phyloP scores from a whole-genome alignment of 2,329 filamentous ascomycete species.

The Hymenoscyphus infarciens region DNA sequence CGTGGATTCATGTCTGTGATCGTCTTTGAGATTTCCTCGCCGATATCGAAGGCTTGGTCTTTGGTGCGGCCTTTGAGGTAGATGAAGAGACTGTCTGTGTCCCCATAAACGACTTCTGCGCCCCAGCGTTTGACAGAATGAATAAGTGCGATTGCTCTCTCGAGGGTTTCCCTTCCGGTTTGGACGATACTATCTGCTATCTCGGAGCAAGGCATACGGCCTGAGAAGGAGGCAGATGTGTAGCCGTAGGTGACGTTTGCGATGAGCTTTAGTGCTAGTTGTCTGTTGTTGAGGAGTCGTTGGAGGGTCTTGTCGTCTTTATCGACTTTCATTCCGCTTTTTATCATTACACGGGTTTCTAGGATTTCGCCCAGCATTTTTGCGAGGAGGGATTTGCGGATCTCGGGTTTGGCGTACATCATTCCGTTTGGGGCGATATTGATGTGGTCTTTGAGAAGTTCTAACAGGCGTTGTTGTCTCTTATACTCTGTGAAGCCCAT shows the following conservation, averaged over 20 bases:
- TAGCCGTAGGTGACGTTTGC: constrained; percentile 99
- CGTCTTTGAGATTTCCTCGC: constrained; percentile 82
- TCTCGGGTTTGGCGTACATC: constrained; percentile 83
- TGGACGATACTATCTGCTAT: constrained; percentile 98
- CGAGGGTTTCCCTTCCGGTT: constrained; percentile 88
- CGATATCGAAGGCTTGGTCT: constrained; percentile 87
- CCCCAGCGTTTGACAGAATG: constrained; percentile 85
- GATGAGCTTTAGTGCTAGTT: constrained; percentile 89
- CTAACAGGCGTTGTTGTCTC: constrained; percentile 69
- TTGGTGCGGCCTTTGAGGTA: constrained; percentile 82
- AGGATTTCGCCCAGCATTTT: constrained; percentile 97
- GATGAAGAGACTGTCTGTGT: constrained; percentile 93
- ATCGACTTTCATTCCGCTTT: constrained; percentile 91
- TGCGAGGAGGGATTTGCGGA: constrained; percentile 85
- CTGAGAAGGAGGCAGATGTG: constrained; percentile 93
- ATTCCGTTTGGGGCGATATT: constrained; percentile 95
- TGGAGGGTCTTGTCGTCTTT: constrained; percentile 85
- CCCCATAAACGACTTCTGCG: constrained; percentile 95
- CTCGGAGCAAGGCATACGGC: constrained; percentile 95
- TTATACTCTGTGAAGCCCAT: constrained; percentile 91
- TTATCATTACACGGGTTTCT: constrained; percentile 96
- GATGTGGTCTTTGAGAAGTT: constrained; percentile 76
- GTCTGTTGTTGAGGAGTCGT: constrained; percentile 85
- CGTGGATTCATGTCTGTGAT: constrained; percentile 87
- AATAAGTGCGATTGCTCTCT: constrained; percentile 88